Percentiles rank a stretch among this genome's conserved stretches.
These are phyloP conservation scores for Crithidia sp. DNA, from an alignment of 208 protist genomes.

Conservation along the genomic window DNA sequence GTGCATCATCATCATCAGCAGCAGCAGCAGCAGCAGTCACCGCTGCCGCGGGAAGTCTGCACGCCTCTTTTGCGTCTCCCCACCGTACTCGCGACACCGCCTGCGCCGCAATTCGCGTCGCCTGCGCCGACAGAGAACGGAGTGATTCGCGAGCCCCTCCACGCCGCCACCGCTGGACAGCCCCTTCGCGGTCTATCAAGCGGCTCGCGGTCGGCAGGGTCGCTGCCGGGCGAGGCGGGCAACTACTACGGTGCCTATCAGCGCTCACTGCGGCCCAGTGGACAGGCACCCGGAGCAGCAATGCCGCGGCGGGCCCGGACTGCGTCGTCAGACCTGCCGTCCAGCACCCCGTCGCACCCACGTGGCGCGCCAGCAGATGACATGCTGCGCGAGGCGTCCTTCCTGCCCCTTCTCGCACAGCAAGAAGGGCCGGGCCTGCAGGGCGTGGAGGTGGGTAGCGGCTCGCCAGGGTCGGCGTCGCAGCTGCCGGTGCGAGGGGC, in stretches of 20 bases:
- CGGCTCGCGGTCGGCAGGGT: not conserved
- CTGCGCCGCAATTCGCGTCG: no score
- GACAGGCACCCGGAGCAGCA: not conserved
- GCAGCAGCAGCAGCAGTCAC: not conserved
- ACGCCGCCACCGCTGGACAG: slow-evolving; percentile 9
- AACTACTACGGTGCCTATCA: slow-evolving; percentile 29
- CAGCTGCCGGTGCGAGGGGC: not conserved
- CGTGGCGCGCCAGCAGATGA: not conserved
- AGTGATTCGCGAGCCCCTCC: not conserved
- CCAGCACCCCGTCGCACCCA: not conserved
- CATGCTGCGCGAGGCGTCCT: no score
- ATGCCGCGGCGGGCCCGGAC: not conserved
- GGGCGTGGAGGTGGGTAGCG: not conserved
- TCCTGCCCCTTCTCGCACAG: no score
- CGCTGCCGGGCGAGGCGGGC: not conserved
- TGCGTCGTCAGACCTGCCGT: not conserved
- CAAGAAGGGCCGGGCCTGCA: not conserved
- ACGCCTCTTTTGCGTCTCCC: no score
- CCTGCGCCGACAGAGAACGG: no score
- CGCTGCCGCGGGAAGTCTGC: not conserved
- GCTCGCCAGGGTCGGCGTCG: not conserved
- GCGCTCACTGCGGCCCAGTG: slow-evolving; percentile 1
- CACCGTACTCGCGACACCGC: no score
- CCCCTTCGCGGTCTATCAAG: not conserved
- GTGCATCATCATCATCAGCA: not conserved